A percentile compares a stretch with the other conserved stretches of the same genome.
These are phyloP conservation scores for Tetrapisispora fleetii DNA, from an alignment of 805 yeast species.

Conservation along the genomic window DNA sequence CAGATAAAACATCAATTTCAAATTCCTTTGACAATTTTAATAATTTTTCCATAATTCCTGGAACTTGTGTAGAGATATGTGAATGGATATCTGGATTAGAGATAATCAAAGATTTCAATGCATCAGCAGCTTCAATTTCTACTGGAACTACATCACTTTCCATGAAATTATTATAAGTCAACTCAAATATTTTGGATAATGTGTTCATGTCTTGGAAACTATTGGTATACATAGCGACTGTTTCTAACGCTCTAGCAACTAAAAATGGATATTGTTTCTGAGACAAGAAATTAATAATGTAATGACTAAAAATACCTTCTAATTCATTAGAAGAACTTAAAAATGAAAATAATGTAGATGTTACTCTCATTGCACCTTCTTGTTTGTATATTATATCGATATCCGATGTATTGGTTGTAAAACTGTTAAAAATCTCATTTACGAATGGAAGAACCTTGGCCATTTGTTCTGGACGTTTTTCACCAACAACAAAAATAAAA, in stretches of 20 bases:
- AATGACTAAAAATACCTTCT: slow-evolving; percentile 53
- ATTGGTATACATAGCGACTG: slow-evolving; percentile 34
- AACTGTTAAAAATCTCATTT: slow-evolving; percentile 37
- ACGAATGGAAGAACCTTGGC: slow-evolving; percentile 47
- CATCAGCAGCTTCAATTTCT: slow-evolving; percentile 79
- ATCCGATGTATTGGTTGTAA: slow-evolving; percentile 27
- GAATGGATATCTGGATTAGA: slow-evolving; percentile 54
- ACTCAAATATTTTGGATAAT: slow-evolving; percentile 33
- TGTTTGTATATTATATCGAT: slow-evolving; percentile 46
- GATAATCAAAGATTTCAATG: slow-evolving; percentile 69
- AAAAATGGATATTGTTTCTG: slow-evolving; percentile 49
- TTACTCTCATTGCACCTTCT: slow-evolving; percentile 73
- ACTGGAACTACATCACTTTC: slow-evolving; percentile 53
- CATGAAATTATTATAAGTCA: slow-evolving; percentile 32
- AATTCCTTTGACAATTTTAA: slow-evolving; percentile 66
- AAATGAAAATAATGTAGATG: slow-evolving; percentile 53
- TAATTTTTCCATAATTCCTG: slow-evolving; percentile 72
- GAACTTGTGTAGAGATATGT: slow-evolving; percentile 61
- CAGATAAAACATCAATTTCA: slow-evolving; percentile 77
- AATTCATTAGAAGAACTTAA: slow-evolving; percentile 36
- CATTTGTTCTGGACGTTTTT: slow-evolving; percentile 45
- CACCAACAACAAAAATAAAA: slow-evolving; percentile 53
- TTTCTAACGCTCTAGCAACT: slow-evolving; percentile 62
- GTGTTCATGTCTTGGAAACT: slow-evolving; percentile 30
- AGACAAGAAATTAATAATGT: slow-evolving; percentile 54